Conservation (phyloP, 83 land plant species). For the Larix sibirica region DNA sequence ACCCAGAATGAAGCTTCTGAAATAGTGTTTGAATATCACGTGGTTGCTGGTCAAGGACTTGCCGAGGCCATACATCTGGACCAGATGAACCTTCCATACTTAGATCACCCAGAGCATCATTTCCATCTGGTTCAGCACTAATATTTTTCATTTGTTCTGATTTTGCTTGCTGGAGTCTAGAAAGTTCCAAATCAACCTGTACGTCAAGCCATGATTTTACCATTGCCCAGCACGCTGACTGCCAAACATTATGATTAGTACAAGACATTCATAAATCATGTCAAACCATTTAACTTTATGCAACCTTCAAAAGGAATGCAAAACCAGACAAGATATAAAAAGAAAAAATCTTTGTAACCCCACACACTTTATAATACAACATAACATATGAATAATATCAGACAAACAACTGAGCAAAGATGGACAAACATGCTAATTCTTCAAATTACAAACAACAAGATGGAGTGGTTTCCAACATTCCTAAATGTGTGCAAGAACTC, state of each 20-base stretch:
- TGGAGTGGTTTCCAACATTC: too few relatives aligned
- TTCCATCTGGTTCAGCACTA: constrained; percentile 41
- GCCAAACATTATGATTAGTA: neutral
- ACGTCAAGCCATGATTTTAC: constrained; percentile 92
- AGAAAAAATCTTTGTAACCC: too few relatives aligned
- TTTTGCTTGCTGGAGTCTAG: constrained; percentile 37
- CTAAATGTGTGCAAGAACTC: too few relatives aligned
- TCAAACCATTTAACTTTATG: too few relatives aligned
- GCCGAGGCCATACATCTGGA: constrained; percentile 90
- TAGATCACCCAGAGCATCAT: constrained; percentile 29
- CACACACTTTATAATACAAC: too few relatives aligned
- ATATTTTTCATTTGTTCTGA: constrained; percentile 30
- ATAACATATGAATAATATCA: too few relatives aligned
- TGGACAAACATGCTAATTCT: too few relatives aligned
- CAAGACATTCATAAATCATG: too few relatives aligned
- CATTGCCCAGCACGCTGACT: constrained; percentile 99
- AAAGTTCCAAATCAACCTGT: constrained; percentile 82
- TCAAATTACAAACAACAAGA: too few relatives aligned
- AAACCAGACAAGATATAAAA: too few relatives aligned
- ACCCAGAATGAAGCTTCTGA: constrained; percentile 97
- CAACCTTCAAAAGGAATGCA: too few relatives aligned
- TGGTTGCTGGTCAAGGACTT: constrained; percentile 96
- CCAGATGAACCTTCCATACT: constrained; percentile 35
- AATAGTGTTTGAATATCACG: constrained; percentile 74
- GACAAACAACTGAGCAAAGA: too few relatives aligned